Percentiles rank a stretch among this genome's conserved stretches.
Conservation (phyloP, 371 early-diverging fungal species). For the Mortierella polycephala region DNA sequence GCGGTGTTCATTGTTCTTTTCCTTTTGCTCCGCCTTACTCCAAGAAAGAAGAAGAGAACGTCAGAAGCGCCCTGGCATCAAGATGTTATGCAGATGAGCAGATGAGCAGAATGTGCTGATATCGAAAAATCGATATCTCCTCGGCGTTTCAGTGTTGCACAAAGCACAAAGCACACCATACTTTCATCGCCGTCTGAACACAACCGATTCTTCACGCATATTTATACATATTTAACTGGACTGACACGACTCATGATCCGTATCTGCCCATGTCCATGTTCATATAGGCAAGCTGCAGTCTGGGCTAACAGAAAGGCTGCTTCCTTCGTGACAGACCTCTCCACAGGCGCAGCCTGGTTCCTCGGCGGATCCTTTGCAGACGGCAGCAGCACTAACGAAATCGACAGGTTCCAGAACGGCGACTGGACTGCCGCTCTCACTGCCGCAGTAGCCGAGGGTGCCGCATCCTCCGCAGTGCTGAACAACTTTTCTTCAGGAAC, state of each 20-base stretch:
- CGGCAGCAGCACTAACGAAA: constrained; percentile 18
- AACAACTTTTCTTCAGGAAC: constrained; percentile 25
- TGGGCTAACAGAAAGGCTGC: constrained; percentile 22
- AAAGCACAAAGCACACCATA: no score
- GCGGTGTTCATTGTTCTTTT: no score
- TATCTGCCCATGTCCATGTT: background rate
- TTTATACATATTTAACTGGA: no score
- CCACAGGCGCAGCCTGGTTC: constrained; percentile 23
- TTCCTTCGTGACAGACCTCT: constrained; percentile 22
- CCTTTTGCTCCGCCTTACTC: no score
- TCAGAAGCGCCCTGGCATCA: no score
- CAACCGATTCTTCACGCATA: background rate
- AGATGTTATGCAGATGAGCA: no score
- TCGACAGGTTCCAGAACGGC: constrained; percentile 29
- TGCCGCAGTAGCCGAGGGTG: background rate
- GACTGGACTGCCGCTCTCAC: constrained; percentile 10
- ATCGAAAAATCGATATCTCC: no score
- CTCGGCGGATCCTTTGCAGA: constrained; percentile 27
- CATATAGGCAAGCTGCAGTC: constrained; percentile 26
- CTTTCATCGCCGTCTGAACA: no score
- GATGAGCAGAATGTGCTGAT: no score
- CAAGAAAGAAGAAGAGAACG: no score
- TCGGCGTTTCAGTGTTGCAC: no score
- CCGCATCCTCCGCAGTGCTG: background rate
- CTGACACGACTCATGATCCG: no score